Evolutionary conservation across 805 yeast genomes (phyloP).

Genomic region (Candida sithepensis): DNA sequence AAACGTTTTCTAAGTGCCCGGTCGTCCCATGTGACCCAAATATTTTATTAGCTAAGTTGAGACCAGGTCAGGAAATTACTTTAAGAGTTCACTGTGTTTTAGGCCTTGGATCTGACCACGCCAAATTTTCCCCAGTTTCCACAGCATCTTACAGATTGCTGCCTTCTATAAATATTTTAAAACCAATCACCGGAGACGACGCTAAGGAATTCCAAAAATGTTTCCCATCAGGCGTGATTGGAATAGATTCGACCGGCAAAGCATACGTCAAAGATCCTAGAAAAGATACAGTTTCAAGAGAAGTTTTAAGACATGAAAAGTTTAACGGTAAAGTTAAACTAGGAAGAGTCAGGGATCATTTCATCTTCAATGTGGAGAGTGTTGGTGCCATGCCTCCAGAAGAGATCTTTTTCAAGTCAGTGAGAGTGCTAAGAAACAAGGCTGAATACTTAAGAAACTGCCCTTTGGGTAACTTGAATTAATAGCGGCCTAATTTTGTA

Average conservation of each 20-base stretch:
- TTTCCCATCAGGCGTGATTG: constrained; percentile 92
- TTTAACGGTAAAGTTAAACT: constrained; percentile 84
- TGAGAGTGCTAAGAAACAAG: constrained; percentile 80
- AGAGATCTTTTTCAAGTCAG: constrained; percentile 89
- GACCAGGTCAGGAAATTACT: constrained; percentile 96
- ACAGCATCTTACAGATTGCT: constrained; percentile 93
- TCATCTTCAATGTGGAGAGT: constrained; percentile 90
- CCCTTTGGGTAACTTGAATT: constrained; percentile 53
- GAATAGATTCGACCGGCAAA: constrained; percentile 56
- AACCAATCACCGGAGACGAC: constrained; percentile 70
- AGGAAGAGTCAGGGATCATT: constrained; percentile 89
- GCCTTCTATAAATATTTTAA: constrained; percentile 76
- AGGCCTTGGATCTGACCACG: constrained; percentile 94
- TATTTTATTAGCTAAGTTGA: constrained; percentile 82
- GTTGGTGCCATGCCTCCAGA: constrained; percentile 97
- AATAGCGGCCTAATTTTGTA: not conserved
- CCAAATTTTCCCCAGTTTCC: constrained; percentile 95
- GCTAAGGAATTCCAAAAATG: constrained; percentile 83
- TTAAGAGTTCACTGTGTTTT: constrained; percentile 85
- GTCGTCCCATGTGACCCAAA: constrained; percentile 84
- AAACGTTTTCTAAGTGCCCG: constrained; percentile 60
- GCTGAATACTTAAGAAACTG: constrained; percentile 75
- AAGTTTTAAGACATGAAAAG: constrained; percentile 90
- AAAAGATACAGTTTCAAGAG: constrained; percentile 95
- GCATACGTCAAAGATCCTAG: constrained; percentile 88